phyloP scores from a whole-genome alignment of 805 yeast genomes.

The Nakazawaea molendinolei region DNA sequence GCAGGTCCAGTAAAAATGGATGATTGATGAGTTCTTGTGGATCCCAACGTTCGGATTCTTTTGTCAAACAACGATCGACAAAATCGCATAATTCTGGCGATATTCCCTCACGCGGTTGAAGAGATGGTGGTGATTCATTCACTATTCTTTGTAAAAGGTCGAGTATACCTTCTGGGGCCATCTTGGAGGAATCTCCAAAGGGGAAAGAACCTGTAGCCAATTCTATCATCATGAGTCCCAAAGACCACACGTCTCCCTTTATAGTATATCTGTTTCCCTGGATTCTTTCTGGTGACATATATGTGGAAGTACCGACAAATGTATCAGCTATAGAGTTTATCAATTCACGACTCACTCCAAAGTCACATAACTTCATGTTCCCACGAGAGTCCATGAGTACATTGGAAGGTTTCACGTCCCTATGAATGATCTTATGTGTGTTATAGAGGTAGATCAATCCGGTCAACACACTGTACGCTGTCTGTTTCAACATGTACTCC shows the following conservation, averaged over 20 bases:
- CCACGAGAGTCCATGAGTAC: conserved; percentile 84
- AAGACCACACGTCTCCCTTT: conserved; percentile 97
- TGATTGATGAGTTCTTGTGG: conserved; percentile 61
- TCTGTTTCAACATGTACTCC: conserved; percentile 61
- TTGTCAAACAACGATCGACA: conserved; percentile 66
- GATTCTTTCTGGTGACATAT: conserved; percentile 96
- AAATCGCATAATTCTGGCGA: conserved; percentile 53
- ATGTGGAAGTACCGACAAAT: conserved; percentile 95
- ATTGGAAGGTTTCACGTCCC: conserved; percentile 95
- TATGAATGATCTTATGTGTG: conserved; percentile 81
- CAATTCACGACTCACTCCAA: conserved; percentile 90
- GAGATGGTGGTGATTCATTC: conserved; percentile 81
- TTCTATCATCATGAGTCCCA: conserved; percentile 86
- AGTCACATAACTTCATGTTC: conserved; percentile 87
- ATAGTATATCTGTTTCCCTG: conserved; percentile 91
- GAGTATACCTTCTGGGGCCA: conserved; percentile 74
- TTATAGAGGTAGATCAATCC: conserved; percentile 81
- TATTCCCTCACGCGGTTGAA: conserved; percentile 38
- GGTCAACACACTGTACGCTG: conserved; percentile 67
- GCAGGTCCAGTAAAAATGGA: conserved; percentile 23
- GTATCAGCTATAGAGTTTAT: conserved; percentile 95
- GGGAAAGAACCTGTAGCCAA: conserved; percentile 82
- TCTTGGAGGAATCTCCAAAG: conserved; percentile 40
- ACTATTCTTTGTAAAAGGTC: conserved; percentile 91
- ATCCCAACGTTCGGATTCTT: conserved; percentile 66